Base-by-base conservation (phyloP, 2,329 filamentous ascomycete species). In the Scorias spongiosa region DNA sequence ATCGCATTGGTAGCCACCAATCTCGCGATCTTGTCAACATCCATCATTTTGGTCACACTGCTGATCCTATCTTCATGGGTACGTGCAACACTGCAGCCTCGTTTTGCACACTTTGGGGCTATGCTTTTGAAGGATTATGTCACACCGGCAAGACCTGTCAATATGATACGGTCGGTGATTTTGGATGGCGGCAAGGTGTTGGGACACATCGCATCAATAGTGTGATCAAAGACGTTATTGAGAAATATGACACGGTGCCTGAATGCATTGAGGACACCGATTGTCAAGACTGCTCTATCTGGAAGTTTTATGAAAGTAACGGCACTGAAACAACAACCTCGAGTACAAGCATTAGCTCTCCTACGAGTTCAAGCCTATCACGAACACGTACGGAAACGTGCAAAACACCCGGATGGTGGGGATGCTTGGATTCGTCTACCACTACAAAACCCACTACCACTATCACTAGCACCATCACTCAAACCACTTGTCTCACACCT, bases 221-320 rank as follows among this genome's bases (percentile, higher is more conserved):
- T 28, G 88, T 95, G 39, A 95, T 98, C 56, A 75, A 79, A 46
- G 84, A 94, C 59, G 84, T 98, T 2, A 74, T 96, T 48, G 72
- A 81, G 55, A 80, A 79, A 53, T 96, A 96, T 56, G 82, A 93
- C 49, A 67, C 71, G 2, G 84, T 93, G 0, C 83, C 91, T 0
- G 67, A 75, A 51, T 96, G 91, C 63, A 74, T 74, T 43, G 70
- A 74, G 28, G 88, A 89, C 6, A 72, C 78, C 42, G 70, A 78
- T 50, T 96, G 91, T 59, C 78, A 83, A 36, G 91, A 98, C 60
- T 96, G 89, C 57, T 84, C 77, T 46, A 79, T 81, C 44, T 96
- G 91, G 91, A 93, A 94, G 57, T 93, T 87, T 70, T 93, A 85
- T 57, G 81, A 88, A 62, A 93, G 87, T 60, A 95, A 95, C 59